Evolutionary conservation across 768 basidiomycete species (phyloP), one percentile per base, ranked within the genome.

Genomic region (Heimioporus sp.): DNA sequence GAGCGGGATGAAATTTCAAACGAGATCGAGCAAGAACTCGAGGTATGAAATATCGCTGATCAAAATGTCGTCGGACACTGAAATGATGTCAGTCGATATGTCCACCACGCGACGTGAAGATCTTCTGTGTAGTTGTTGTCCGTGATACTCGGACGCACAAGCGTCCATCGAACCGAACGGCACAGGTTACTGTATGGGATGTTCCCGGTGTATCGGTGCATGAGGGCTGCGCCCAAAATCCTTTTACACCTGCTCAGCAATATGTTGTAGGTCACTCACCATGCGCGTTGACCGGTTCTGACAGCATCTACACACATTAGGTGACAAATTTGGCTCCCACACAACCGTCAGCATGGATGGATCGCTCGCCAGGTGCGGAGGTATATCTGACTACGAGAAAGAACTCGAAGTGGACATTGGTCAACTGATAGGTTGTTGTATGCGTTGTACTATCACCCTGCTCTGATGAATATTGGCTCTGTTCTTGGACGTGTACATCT

Each of bases 101-200:
- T 60, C 92, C 93, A 4, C 76, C 83, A 3, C 82, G 94, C 7
- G 71, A 89, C 20, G 84, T 92, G 12, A 81, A 85, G 38, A 82
- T 76, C 46, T 93, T 96, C 70, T 77, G 91, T 39, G 81, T 95
- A 6, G 63, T 93, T 15, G 73, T 83, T 13, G 77, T 86, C 15
- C 72, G 80, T 56, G 94, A 90, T 62, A 79, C 81, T 16, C 74
- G 75, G 34, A 85, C 82, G 24, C 57, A 63, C 1, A 76, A 78
- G 53, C 73, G 77, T 46, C 75, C 77, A 0, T 72, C 80, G 9
- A 72, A 79, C 53, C 79, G 90, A 45, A 75, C 71, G 2, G 93
- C 85, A 0, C 88, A 90, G 64, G 58, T 98, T 48, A 94, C 87
- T 0, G 79, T 95, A 4, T 94, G 91, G 91, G 90, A 95, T 60